These are phyloP conservation scores for Auricularia sp. DNA, from an alignment of 768 basidiomycete species.

Conservation along the genomic window DNA sequence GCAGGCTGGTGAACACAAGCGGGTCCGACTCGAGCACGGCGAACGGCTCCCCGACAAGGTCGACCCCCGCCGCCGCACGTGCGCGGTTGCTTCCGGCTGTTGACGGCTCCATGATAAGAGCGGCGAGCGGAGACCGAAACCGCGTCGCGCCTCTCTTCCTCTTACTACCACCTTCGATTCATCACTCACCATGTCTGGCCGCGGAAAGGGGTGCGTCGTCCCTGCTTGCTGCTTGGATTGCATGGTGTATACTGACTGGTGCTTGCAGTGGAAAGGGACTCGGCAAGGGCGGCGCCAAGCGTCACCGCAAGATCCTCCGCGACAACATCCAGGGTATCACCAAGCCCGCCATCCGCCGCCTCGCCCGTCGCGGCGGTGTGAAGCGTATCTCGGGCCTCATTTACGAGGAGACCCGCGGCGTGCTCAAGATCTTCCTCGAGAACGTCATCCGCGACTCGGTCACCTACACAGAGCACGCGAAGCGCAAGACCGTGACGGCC, in stretches of 20 bases:
- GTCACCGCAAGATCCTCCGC: conserved; percentile 37
- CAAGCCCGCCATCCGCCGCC: conserved; percentile 43
- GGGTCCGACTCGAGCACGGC: conserved; percentile 47
- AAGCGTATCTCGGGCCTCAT: conserved; percentile 40
- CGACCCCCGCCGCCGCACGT: conserved; percentile 11
- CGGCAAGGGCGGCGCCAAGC: conserved; percentile 38
- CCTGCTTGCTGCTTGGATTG: conserved; percentile 1
- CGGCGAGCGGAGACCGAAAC: too few relatives aligned
- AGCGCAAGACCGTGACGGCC: conserved; percentile 89
- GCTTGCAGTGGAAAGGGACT: conserved; percentile 34
- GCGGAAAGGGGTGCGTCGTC: conserved; percentile 25
- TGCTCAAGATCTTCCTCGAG: conserved; percentile 39
- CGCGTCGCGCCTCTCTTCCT: too few relatives aligned
- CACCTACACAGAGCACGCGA: conserved; percentile 97
- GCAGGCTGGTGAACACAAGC: conserved; percentile 50
- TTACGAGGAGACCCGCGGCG: conserved; percentile 41
- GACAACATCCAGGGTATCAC: conserved; percentile 46
- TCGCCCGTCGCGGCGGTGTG: conserved; percentile 42
- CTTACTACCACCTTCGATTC: not conserved
- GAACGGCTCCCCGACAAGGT: conserved; percentile 53
- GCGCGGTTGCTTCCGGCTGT: too few relatives aligned
- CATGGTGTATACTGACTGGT: conserved; percentile 4
- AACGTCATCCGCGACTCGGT: conserved; percentile 80
- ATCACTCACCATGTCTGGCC: conserved; percentile 29
- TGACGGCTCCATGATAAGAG: too few relatives aligned